Evolutionary conservation across 768 basidiomycete genomes (phyloP).

Genomic region (Tricholoma terreum): DNA sequence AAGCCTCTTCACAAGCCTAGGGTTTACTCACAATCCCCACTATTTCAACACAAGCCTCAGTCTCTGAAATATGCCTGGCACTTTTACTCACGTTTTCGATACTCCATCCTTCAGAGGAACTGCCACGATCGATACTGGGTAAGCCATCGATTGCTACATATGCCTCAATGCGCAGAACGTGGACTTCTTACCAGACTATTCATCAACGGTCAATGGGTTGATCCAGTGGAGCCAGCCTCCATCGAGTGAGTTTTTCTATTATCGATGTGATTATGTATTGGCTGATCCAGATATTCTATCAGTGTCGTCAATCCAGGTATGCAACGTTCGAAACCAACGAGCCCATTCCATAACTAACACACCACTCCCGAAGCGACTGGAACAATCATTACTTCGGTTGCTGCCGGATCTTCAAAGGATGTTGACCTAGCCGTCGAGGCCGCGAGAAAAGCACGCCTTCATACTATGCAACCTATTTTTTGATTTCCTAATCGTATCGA

Average conservation of each 20-base stretch:
- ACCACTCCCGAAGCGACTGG: background rate
- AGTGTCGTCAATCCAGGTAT: background rate
- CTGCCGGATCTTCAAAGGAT: background rate
- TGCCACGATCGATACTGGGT: background rate
- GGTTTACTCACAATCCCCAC: too few species aligned
- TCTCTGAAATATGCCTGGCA: background rate
- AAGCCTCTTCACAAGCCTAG: too few species aligned
- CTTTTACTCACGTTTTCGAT: background rate
- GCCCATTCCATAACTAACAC: background rate
- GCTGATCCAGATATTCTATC: background rate
- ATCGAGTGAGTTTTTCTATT: slow-evolving; percentile 18
- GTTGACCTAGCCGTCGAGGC: background rate
- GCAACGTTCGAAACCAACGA: background rate
- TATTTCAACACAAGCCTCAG: too few species aligned
- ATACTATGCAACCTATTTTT: background rate
- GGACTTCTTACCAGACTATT: background rate
- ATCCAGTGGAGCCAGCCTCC: slow-evolving; percentile 15
- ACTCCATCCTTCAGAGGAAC: background rate
- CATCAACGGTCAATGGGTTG: slow-evolving; percentile 17
- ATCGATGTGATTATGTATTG: background rate
- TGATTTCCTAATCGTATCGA: background rate
- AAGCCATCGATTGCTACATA: background rate
- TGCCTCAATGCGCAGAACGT: slow-evolving; percentile 9
- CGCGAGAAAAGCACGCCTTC: background rate
- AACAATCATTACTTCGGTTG: background rate